These are phyloP conservation scores for Scedosporium dehoogii DNA, from an alignment of 2,329 filamentous ascomycete species.

Conservation along the genomic window DNA sequence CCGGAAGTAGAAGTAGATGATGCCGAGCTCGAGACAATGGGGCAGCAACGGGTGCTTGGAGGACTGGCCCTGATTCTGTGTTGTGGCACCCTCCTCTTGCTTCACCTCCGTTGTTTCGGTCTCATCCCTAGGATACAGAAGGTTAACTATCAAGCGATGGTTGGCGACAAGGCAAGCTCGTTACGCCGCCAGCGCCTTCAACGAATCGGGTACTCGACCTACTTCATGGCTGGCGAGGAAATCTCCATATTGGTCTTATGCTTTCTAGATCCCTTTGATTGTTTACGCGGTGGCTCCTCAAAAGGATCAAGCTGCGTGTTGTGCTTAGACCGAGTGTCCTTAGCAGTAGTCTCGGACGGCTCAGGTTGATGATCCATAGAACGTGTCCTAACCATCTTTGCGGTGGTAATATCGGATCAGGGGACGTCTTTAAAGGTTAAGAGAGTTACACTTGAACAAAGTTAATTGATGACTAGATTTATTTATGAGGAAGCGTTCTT, in stretches of 20 bases:
- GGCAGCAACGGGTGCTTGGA: slow-evolving; percentile 12
- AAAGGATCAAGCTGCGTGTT: background rate
- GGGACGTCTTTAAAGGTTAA: background rate
- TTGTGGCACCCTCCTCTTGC: background rate
- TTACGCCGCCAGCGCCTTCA: background rate
- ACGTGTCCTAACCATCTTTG: slow-evolving; percentile 4
- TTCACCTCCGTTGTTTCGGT: background rate
- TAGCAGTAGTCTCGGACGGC: background rate
- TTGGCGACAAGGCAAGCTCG: background rate
- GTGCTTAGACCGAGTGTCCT: background rate
- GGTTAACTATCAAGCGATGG: background rate
- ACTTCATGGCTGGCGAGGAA: background rate
- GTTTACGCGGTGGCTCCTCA: background rate
- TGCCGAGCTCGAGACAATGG: slow-evolving; percentile 70
- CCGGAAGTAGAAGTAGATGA: slow-evolving; percentile 86
- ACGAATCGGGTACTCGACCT: background rate
- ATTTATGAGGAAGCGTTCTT: no score
- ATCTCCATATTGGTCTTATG: background rate
- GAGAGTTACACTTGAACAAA: background rate
- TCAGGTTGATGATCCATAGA: background rate
- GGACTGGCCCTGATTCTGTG: background rate
- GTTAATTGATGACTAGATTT: no score
- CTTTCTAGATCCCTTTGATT: background rate
- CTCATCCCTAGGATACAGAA: background rate
- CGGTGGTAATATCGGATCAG: background rate